Evolutionary conservation across 169 alveolate genomes (phyloP), one percentile per base, ranked within the genome.

Genomic region (Plasmodium gallinaceum): DNA sequence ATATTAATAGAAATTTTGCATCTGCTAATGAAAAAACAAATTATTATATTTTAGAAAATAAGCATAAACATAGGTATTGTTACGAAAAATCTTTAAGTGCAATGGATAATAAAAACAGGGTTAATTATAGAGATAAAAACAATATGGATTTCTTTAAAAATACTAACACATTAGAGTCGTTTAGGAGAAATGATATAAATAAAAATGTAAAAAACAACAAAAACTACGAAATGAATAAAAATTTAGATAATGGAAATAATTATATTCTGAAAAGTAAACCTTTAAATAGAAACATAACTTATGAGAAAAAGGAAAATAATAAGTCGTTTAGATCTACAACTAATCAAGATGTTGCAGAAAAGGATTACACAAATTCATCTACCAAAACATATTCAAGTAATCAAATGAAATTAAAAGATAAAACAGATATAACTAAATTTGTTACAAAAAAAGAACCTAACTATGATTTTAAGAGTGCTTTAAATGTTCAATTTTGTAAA

Each of bases 401-500:
- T 58, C 60, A 51, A 24, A 24, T 51, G 42, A 69, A 85, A 54
- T 66, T 52, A 60, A 85, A 58, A 62, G 92, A 69, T 22, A 70
- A 51, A 85, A 37, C 26, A 57, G 87, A 86, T 57, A 48, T 46
- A 43, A 14, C 20, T 57, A 42, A 46, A 18, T 70, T n/a, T 66
- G 71, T 32, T 12, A 4, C 92, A 70, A 70, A 14, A 43, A 86
- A 70, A 24, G 87, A 86, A 71, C 74, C 54, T 39, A 86, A 86
- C 46, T 71, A 71, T 74, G 92, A 86, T 60, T 86, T 86, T 71
- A 86, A 86, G 54, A 86, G 92, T 54, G 76, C 87, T 18, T 60
- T 86, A 42, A 86, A 86, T 71, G 52, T 86, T 51, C 92, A 86
- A 61, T 86, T 86, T 51, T 86, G 88, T 46, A 86, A 86, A 66